Conservation (phyloP, 495 filamentous ascomycete species). For the Aspergillus avenaceus region DNA sequence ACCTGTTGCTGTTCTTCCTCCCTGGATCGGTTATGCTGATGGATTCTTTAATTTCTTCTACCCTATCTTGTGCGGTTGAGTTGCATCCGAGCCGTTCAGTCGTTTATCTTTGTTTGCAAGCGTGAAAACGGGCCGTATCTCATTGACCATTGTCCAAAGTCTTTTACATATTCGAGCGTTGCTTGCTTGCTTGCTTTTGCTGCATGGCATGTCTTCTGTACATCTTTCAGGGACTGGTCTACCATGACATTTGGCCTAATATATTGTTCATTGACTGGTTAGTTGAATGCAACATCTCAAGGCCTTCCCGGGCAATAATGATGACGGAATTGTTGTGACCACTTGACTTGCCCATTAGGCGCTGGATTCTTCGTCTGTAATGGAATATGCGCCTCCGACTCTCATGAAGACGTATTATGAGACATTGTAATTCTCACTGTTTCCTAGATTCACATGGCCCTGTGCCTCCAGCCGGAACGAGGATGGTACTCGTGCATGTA, state of each 20-base stretch:
- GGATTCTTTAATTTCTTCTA: conserved; percentile 7
- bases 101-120: conserved; percentile 20
- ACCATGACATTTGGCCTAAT: not conserved
- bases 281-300: conserved; percentile 6
- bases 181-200: conserved; percentile 1
- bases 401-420: too few relatives aligned
- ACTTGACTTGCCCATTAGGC: too few relatives aligned
- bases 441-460: too few relatives aligned
- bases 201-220: conserved; percentile 8
- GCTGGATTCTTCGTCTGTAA: too few relatives aligned
- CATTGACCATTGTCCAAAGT: conserved; percentile 14
- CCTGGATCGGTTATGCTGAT: conserved; percentile 11
- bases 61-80: conserved; percentile 1
- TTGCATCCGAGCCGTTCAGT: conserved; percentile 11
- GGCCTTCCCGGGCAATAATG: not conserved
- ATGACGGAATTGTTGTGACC: too few relatives aligned
- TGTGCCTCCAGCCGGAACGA: too few relatives aligned
- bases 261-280: conserved; percentile 4
- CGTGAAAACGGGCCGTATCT: conserved; percentile 17
- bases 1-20: conserved; percentile 11
- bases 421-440: too few relatives aligned
- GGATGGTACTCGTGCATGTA: too few relatives aligned
- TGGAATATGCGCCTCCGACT: too few relatives aligned
- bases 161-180: conserved; percentile 14
- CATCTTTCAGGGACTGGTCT: conserved; percentile 4